These are phyloP conservation scores for Pseudohalonectria lignicola DNA, from an alignment of 2,329 filamentous ascomycete genomes.

Conservation along the genomic window DNA sequence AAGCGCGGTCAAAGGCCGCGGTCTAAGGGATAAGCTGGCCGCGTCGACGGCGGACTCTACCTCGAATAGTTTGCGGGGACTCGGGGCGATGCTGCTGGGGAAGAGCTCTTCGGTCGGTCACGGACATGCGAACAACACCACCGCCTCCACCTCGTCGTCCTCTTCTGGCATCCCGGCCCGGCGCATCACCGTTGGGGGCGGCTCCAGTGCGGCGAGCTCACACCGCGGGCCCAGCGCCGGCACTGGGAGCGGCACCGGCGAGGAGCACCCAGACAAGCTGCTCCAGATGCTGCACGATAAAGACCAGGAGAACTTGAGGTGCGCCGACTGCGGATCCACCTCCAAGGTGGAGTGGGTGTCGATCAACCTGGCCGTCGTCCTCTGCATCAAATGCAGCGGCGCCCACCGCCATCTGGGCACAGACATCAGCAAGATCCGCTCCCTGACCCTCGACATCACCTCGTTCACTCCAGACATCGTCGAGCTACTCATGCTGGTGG, in stretches of 20 bases:
- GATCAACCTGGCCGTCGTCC: constrained; percentile 89
- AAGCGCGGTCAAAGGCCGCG: constrained; percentile 81
- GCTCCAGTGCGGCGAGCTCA: too few relatives aligned
- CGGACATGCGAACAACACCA: constrained; percentile 39
- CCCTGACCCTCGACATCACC: constrained; percentile 86
- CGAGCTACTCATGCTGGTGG: constrained; percentile 81
- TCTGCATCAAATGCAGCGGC: constrained; percentile 96
- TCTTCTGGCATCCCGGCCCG: constrained; percentile 53
- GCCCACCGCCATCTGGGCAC: constrained; percentile 94
- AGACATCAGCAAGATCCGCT: constrained; percentile 95
- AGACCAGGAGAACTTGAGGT: constrained; percentile 87
- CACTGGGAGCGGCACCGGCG: constrained; percentile 58
- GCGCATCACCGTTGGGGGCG: constrained; percentile 83
- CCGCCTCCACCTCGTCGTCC: constrained; percentile 33
- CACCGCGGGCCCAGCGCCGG: constrained; percentile 47
- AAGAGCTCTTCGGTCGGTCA: constrained; percentile 67
- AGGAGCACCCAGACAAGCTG: constrained; percentile 76
- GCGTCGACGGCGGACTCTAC: constrained; percentile 32
- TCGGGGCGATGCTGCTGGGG: constrained; percentile 84
- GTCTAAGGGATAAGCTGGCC: constrained; percentile 41
- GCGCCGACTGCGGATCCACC: constrained; percentile 86
- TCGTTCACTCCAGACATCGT: constrained; percentile 97
- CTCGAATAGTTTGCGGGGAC: constrained; percentile 59
- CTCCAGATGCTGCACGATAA: constrained; percentile 79
- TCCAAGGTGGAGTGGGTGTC: constrained; percentile 98